phyloP scores from a whole-genome alignment of 2,329 filamentous ascomycete genomes.

The Penicillium sp. region DNA sequence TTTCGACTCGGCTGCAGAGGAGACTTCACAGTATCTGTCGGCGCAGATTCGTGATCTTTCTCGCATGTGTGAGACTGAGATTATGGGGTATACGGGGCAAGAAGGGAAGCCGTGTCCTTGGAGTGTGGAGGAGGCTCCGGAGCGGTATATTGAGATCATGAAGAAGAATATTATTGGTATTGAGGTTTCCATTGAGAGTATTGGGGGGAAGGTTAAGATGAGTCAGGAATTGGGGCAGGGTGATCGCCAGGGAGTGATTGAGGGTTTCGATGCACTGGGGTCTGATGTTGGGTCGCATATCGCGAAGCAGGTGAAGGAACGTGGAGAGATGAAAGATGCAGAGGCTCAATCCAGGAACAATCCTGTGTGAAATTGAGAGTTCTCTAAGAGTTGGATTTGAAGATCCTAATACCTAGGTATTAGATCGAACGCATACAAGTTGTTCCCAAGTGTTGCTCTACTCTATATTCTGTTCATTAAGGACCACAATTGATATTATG shows the following conservation, averaged over 20 bases:
- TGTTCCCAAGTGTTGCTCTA: too few species aligned
- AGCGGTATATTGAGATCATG: constrained; percentile 53
- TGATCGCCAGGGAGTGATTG: constrained; percentile 55
- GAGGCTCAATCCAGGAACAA: not conserved
- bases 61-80: constrained; percentile 42
- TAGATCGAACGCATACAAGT: not conserved
- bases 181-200: constrained; percentile 51
- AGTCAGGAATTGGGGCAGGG: constrained; percentile 55
- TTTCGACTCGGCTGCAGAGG: constrained; percentile 48
- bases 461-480: too few species aligned
- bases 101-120: constrained; percentile 50
- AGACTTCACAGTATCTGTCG: constrained; percentile 51
- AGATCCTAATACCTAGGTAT: not conserved
- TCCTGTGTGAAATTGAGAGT: not conserved
- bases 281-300: constrained; percentile 37
- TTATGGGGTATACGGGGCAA: constrained; percentile 56
- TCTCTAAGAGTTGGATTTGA: not conserved
- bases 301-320: constrained; percentile 17
- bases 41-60: constrained; percentile 30
- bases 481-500: too few species aligned
- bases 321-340: constrained; percentile 13
- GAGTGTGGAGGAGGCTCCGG: constrained; percentile 57
- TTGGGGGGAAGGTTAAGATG: constrained; percentile 63
- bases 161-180: constrained; percentile 58
- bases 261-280: constrained; percentile 50